These are phyloP conservation scores for Toxoplasma gondii DNA, from an alignment of 169 alveolate species.

Conservation along the genomic window DNA sequence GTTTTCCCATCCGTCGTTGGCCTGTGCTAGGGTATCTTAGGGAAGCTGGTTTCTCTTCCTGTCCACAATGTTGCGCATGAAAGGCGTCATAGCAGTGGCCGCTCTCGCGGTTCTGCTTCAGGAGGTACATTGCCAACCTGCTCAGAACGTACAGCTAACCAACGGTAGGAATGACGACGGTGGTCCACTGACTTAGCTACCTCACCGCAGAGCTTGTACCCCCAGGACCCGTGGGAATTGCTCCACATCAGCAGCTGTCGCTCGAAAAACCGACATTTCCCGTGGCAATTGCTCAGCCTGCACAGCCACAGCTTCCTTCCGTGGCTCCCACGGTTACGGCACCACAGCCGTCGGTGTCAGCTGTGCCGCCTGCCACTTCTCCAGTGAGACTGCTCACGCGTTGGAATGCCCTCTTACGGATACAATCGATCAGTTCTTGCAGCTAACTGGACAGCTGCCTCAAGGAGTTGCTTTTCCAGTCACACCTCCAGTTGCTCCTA, in stretches of 20 bases:
- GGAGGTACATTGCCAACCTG: background rate
- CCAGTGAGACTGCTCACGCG: background rate
- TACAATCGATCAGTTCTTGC: background rate
- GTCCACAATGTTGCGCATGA: background rate
- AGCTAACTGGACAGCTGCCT: background rate
- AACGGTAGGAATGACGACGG: background rate
- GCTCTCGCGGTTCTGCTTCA: background rate
- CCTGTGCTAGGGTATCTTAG: background rate
- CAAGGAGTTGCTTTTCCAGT: background rate
- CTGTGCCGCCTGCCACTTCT: background rate
- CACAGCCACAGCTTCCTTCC: background rate
- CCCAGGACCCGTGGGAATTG: conserved; percentile 21
- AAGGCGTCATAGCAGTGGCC: background rate
- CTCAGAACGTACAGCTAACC: background rate
- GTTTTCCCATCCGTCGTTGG: background rate
- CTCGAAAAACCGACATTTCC: background rate
- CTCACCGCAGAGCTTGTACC: background rate
- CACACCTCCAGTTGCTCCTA: background rate
- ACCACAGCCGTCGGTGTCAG: background rate
- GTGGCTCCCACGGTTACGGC: background rate
- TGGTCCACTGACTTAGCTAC: background rate
- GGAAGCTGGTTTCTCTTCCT: background rate
- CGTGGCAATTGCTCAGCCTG: background rate
- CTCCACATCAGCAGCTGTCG: conserved; percentile 11
- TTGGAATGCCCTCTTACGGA: background rate